Evolutionary conservation across 75 land plant species (phyloP), one percentile per base, ranked within the genome.

Genomic region (Selaginella tamariscina): DNA sequence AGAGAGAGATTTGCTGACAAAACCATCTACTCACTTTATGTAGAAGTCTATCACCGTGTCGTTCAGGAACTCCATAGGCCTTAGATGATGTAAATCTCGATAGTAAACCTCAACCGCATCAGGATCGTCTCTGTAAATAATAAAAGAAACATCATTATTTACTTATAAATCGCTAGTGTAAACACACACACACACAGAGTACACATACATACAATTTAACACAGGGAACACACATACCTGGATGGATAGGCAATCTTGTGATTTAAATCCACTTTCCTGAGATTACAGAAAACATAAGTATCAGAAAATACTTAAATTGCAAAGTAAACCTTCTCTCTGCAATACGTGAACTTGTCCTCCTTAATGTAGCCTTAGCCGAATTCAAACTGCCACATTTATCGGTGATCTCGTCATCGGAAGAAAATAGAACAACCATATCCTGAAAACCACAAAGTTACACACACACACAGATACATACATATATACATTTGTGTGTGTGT

Each of bases 201-300:
- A 26, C 24, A 33, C 32, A 27, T 18, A 65, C 33, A 1, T 24
- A 21, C 30, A 26, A 18, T 49, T 22, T 21, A 39, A 5, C 49
- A 29, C 31, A 59, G 29, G 18, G 32, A 1, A 1, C 24, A 22
- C 49, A 32, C 20, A 20, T 64, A 70, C 60, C 68, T 66, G 56
- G 69, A 31, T 55, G 78, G 78, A 71, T 70, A 75, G 0, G 77
- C 72, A 31, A 75, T 22, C 32, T 32, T 70, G 59, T 5, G 5
- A 39, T 39, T 39, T 39, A 70, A 55, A 22, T 67, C 73, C 32
- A 49, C 63, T 66, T 33, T 29, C 72, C 77, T 75, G 77, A 31
- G 11, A 39, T 5, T 5, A 39, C 49, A 15, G 15, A 39, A 39
- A 5, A 5, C 5, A 39, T 39, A 15, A 5, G 49, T 39, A 39